Conservation (phyloP, 371 early-diverging fungal species). For the Lichtheimia hyalospora region DNA sequence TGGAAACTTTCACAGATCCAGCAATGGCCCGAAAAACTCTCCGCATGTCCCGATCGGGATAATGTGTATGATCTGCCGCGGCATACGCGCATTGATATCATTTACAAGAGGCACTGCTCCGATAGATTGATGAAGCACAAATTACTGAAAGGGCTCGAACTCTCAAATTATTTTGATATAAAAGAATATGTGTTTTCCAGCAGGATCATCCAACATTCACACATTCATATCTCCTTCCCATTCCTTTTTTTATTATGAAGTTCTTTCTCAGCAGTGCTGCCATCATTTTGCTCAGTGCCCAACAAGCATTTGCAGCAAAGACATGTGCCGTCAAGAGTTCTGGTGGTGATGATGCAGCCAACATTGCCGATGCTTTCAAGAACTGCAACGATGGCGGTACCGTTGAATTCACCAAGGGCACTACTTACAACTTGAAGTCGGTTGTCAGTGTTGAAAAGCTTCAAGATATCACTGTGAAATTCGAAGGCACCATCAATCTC, state of each 20-base stretch:
- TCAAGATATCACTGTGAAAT: constrained; percentile 24
- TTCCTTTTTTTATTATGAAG: not conserved
- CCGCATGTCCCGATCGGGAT: too few relatives aligned
- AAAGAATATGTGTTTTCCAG: too few relatives aligned
- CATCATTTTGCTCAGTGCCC: not conserved
- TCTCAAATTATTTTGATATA: too few relatives aligned
- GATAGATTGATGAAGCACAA: too few relatives aligned
- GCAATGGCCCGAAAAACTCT: too few relatives aligned
- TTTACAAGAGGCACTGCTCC: too few relatives aligned
- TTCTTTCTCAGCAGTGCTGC: not conserved
- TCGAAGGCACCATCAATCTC: constrained; percentile 28
- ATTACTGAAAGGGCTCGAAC: too few relatives aligned
- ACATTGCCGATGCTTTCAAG: constrained; percentile 27
- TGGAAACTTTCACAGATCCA: too few relatives aligned
- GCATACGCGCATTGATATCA: too few relatives aligned
- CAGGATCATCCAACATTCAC: not conserved
- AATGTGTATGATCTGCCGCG: too few relatives aligned
- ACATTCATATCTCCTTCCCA: not conserved
- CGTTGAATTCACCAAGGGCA: constrained; percentile 26
- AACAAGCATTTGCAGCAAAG: constrained; percentile 8
- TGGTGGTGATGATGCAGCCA: constrained; percentile 22
- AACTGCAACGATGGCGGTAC: constrained; percentile 34
- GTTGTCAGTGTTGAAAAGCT: constrained; percentile 21
- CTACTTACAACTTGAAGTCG: constrained; percentile 26
- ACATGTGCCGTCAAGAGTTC: constrained; percentile 26